These are phyloP conservation scores for Pseudocercospora vitis DNA, from an alignment of 2,329 filamentous ascomycete species.

Conservation along the genomic window DNA sequence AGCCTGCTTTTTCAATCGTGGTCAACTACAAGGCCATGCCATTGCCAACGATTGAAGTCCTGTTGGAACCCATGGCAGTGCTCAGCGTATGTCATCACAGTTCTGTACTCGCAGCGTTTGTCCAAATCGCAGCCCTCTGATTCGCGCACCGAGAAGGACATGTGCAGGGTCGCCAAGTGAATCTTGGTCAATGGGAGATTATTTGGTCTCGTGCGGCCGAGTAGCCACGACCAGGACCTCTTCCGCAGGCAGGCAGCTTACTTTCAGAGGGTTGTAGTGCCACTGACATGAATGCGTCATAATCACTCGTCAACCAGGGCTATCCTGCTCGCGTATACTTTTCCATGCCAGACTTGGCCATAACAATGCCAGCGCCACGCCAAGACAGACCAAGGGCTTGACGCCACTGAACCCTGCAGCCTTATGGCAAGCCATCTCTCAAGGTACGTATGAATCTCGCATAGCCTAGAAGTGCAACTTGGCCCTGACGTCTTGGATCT, in stretches of 20 bases:
- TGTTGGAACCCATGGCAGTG: not conserved
- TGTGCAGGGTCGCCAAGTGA: not conserved
- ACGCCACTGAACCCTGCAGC: too few relatives aligned
- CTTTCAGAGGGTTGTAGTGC: not conserved
- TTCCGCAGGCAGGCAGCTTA: not conserved
- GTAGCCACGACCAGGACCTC: not conserved
- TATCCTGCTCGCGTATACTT: too few relatives aligned
- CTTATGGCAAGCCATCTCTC: too few relatives aligned
- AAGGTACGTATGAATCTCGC: too few relatives aligned
- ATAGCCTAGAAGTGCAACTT: too few relatives aligned
- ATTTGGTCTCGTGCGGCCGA: not conserved
- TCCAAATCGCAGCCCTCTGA: not conserved
- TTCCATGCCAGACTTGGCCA: too few relatives aligned
- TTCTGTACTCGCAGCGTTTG: not conserved
- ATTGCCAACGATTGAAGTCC: not conserved
- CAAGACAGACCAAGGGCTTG: too few relatives aligned
- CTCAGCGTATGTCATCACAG: not conserved
- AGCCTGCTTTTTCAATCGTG: not conserved
- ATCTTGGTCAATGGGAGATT: not conserved
- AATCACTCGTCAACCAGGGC: not conserved
- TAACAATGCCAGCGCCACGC: too few relatives aligned
- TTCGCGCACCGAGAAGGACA: not conserved
- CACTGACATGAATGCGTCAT: too few relatives aligned
- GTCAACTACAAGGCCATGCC: not conserved
- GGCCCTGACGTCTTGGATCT: too few relatives aligned